Base-by-base conservation (phyloP, 257 asterid species). In the Gardenia jasminoides region DNA sequence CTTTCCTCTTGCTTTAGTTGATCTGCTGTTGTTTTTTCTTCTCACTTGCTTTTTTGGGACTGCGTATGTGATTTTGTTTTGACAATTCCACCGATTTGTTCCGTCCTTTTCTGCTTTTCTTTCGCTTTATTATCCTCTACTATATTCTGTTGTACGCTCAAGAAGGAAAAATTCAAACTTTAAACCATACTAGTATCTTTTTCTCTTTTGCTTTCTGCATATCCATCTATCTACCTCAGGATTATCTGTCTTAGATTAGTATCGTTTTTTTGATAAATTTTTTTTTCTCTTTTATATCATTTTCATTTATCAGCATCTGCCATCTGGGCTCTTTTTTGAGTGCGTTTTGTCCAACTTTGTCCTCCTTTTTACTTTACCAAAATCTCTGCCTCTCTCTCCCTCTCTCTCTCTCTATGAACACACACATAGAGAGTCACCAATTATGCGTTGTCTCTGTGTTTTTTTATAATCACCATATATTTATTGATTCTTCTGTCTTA, bases 61-160 rank as follows among this genome's bases (percentile, higher is more conserved):
- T 84, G 78, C 79, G 80, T 83, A 82, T 82, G 67, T 56, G 87
- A 88, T 85, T 85, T 77, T 67, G 61, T 82, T 81, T 89, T 81
- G 91, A 83, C 85, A 58, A 87, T 71, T 80, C 86, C 36, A 68
- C 80, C 59, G 81, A 81, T 84, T 77, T 67, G 44, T 41, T 44
- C 8, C 62, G 44, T 56, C 81, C 59, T 80, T 82, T 80, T 84
- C 80, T 82, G 72, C 84, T 85, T 74, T 64, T 66, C 52, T 81
- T 75, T 72, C 72, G 79, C 90, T 88, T 87, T 84, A 70, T 80
- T 56, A 72, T 75, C 77, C 82, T 81, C 86, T 80, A 72, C 80
- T 75, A 50, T 59, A 83, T 83, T 79, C 61, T 67, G 61, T 56
- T 80, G 81, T 66, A 73, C 52, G 58, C 24, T 87, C 83, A 76